A percentile compares a stretch with the other conserved stretches of the same genome.
Conservation (phyloP, 2,329 filamentous ascomycete genomes). For the Fusarium nygamai region DNA sequence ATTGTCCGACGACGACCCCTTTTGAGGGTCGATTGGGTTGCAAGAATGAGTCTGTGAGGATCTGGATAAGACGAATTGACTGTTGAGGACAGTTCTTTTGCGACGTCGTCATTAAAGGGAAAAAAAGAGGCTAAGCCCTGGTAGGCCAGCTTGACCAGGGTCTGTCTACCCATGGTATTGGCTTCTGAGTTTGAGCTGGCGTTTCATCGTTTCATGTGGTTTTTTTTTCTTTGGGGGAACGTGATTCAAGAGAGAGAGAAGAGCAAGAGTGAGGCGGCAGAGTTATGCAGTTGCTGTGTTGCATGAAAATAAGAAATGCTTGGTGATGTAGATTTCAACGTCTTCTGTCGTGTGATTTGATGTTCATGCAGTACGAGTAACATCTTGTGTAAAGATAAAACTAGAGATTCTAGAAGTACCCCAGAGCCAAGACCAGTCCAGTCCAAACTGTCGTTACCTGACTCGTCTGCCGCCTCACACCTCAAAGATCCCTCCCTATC, state of each 20-base stretch:
- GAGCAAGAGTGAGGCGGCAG: background rate
- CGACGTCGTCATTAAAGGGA: slow-evolving; percentile 8
- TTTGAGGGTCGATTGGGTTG: slow-evolving; percentile 23
- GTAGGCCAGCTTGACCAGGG: slow-evolving; percentile 21
- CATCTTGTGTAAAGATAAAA: slow-evolving; percentile 1
- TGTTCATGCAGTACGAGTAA: slow-evolving; percentile 11
- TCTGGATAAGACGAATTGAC: background rate
- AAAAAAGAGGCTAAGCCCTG: background rate
- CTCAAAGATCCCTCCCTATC: slow-evolving; percentile 22
- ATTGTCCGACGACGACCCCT: slow-evolving; percentile 7
- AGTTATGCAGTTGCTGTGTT: background rate
- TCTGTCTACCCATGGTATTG: slow-evolving; percentile 12
- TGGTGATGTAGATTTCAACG: background rate
- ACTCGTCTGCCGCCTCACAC: slow-evolving; percentile 23
- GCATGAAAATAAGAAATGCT: background rate
- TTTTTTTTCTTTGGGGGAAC: background rate
- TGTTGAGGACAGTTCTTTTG: background rate
- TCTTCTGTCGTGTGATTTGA: background rate
- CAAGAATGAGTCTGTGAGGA: slow-evolving; percentile 2
- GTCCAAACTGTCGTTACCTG: slow-evolving; percentile 3
- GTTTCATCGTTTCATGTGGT: slow-evolving; percentile 33
- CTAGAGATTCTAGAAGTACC: background rate
- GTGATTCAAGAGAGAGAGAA: background rate
- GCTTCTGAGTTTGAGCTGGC: slow-evolving; percentile 30
- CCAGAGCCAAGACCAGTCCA: background rate